Conservation (phyloP, 129 eudicot species). For the Dittrichia graveolens region DNA sequence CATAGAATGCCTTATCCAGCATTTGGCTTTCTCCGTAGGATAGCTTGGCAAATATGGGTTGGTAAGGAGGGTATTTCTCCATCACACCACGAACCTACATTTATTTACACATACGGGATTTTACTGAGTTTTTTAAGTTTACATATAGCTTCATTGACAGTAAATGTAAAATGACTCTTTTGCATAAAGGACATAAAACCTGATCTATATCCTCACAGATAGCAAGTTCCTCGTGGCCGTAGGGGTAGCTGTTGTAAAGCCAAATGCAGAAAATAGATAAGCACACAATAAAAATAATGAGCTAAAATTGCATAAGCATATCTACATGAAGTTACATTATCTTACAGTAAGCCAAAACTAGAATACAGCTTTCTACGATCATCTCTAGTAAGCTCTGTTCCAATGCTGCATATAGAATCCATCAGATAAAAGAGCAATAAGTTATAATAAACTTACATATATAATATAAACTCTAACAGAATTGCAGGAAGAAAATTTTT, state of each 20-base stretch:
- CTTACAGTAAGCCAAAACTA: slow-evolving; percentile 91
- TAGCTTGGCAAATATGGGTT: slow-evolving; percentile 71
- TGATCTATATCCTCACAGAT: slow-evolving; percentile 89
- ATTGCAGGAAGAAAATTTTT: not conserved
- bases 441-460: not conserved
- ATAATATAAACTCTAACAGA: not conserved
- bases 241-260: slow-evolving; percentile 59
- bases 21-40: slow-evolving; percentile 92
- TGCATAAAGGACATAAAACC: slow-evolving; percentile 36
- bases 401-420: slow-evolving; percentile 63
- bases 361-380: slow-evolving; percentile 92
- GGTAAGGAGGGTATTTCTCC: slow-evolving; percentile 94
- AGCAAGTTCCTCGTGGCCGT: slow-evolving; percentile 95
- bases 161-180: too few species aligned
- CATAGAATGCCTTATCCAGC: slow-evolving; percentile 93
- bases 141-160: too few species aligned
- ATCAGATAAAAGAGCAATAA: not conserved
- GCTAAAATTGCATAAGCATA: not conserved
- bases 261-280: not conserved
- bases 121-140: too few species aligned
- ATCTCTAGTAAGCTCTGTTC: slow-evolving; percentile 94
- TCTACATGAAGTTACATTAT: not conserved
- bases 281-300: not conserved
- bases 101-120: too few species aligned
- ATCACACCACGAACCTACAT: slow-evolving; percentile 81